Conservation (phyloP, 192 early-diverging fungal genomes). For the Chytriomyces hyalinus region DNA sequence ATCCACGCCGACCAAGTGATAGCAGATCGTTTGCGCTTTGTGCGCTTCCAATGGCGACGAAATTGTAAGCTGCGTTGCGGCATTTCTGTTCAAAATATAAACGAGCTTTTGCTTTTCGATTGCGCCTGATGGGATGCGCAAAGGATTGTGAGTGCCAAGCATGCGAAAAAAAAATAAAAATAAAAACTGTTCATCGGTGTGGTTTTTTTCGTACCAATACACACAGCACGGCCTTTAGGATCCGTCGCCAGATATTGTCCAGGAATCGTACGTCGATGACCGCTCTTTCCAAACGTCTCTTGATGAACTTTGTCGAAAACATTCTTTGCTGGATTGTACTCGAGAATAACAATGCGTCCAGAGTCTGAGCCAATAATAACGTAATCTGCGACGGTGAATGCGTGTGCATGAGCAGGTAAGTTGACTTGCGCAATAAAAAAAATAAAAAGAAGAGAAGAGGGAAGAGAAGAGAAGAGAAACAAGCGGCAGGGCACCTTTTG, state of each 20-base stretch:
- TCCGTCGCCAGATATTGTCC: conserved; percentile 96
- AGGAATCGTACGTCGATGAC: conserved; percentile 84
- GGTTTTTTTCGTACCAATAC: conserved; percentile 66
- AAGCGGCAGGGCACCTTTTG: conserved; percentile 68
- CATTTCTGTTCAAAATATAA: conserved; percentile 95
- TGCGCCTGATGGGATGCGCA: conserved; percentile 60
- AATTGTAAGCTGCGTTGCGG: conserved; percentile 78
- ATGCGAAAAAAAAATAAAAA: background rate
- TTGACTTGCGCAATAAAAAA: background rate
- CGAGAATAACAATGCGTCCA: conserved; percentile 86
- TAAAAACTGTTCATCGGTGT: conserved; percentile 5
- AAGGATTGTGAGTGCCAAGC: background rate
- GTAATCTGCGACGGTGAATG: conserved; percentile 68
- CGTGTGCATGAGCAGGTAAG: background rate
- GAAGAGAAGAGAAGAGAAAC: background rate
- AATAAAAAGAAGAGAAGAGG: conserved; percentile 16
- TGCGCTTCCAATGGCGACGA: conserved; percentile 97
- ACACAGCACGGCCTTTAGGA: conserved; percentile 94
- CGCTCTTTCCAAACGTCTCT: conserved; percentile 94
- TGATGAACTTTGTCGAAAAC: conserved; percentile 81
- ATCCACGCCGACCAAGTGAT: conserved; percentile 87
- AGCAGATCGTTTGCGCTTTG: conserved; percentile 76
- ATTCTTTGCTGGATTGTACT: conserved; percentile 79
- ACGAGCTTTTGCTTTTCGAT: conserved; percentile 95
- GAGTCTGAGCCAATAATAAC: conserved; percentile 89